Evolutionary conservation across 2,329 filamentous ascomycete species (phyloP), one percentile per base, ranked within the genome.

Genomic region (Nemania serpens): DNA sequence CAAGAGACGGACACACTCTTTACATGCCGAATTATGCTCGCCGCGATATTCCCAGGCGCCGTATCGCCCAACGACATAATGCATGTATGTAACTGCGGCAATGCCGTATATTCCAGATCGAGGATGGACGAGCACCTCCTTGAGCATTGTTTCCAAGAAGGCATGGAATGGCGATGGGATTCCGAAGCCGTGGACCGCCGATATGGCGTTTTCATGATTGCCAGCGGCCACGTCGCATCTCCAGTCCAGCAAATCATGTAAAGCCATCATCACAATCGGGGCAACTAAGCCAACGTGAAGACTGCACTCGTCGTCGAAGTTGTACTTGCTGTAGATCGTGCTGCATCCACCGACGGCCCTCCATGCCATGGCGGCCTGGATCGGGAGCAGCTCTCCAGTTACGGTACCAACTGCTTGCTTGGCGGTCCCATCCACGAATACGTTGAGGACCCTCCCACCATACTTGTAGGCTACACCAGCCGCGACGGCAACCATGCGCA

Each of bases 281-380:
- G 51, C 62, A 12, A 64, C 55, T 6, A 64, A 20, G 11, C 55
- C 59, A 5, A 59, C 29, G 25, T 59, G 51, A 12, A 62, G 37
- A 37, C 49, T 41, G 25, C 59, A 56, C 22, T 53, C 48, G 0
- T 39, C 48, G 2, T 39, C 43, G 17, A 64, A 64, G 48, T 59
- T 64, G 11, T 59, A 64, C 51, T 51, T 39, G 34, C 59, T 62
- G 6, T 62, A 64, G 13, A 64, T 61, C 17, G 62, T 62, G 33
- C 55, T 55, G 9, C 62, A 64, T 1, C 62, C 62, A 3, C 37
- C 51, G 7, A 64, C 22, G 2, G 62, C 56, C 13, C 62, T 39
- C 62, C 62, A 64, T 0, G 62, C 62, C 55, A 64, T 59, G 10
- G 59, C 62, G 7, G 62, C 55, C 18, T 64, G 48, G 18, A 64